Percentiles rank a stretch among this genome's conserved stretches.
Evolutionary conservation across 164 flowering plant genomes (phyloP).

Genomic region (Platanus orientalis): DNA sequence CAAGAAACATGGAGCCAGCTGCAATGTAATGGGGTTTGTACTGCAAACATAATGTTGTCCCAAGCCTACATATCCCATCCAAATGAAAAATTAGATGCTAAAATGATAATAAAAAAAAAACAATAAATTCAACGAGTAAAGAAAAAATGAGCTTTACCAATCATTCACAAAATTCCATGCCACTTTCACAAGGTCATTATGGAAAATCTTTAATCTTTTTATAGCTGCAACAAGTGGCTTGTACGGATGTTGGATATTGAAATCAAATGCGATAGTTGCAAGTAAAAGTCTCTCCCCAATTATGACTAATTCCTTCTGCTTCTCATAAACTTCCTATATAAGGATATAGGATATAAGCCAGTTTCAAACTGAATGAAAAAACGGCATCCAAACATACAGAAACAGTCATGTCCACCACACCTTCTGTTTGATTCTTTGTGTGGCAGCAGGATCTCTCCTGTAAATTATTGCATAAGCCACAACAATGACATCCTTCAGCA

Average conservation of each 20-base stretch:
- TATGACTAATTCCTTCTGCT: slow-evolving; percentile 50
- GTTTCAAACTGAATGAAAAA: slow-evolving; percentile 1
- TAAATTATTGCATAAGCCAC: slow-evolving; percentile 49
- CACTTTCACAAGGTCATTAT: slow-evolving; percentile 38
- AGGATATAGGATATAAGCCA: slow-evolving; percentile 2
- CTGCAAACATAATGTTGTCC: slow-evolving; percentile 63
- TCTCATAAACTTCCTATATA: slow-evolving; percentile 47
- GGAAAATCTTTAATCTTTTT: slow-evolving; percentile 37
- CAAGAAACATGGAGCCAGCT: slow-evolving; percentile 63
- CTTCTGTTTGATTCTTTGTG: slow-evolving; percentile 46
- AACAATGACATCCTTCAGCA: slow-evolving; percentile 39
- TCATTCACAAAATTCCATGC: slow-evolving; percentile 78
- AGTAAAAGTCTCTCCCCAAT: slow-evolving; percentile 50
- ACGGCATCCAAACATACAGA: slow-evolving; percentile 4
- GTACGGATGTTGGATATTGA: slow-evolving; percentile 57
- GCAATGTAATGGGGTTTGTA: slow-evolving; percentile 72
- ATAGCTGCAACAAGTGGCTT: slow-evolving; percentile 56
- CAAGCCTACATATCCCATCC: slow-evolving; percentile 39
- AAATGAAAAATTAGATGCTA: neutral
- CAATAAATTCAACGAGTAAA: slow-evolving; percentile 3
- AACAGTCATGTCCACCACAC: slow-evolving; percentile 22
- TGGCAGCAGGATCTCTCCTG: slow-evolving; percentile 45
- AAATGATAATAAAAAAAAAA: neutral
- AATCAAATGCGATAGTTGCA: slow-evolving; percentile 51
- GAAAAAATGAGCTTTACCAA: slow-evolving; percentile 32